Evolutionary conservation across 371 early-diverging fungal species (phyloP), one percentile per base, ranked within the genome.

Genomic region (Mortierella polycephala): DNA sequence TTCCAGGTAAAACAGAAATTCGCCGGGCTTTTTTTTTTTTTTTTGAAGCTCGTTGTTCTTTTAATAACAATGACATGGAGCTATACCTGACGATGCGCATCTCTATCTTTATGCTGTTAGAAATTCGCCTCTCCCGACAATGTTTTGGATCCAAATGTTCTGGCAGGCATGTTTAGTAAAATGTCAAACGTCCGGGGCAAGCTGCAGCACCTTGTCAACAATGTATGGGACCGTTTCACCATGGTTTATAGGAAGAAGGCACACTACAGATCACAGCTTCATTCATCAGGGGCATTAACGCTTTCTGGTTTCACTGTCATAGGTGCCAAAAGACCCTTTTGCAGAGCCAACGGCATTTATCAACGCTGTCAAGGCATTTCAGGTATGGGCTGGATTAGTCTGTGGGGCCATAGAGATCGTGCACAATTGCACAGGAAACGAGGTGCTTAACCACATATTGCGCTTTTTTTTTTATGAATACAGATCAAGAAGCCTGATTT

Each of bases 311-410:
- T 40, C 46, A 50, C 18, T 59, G 23, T 7, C 69, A 76, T 71
- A 89, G 50, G 83, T 89, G 7, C 81, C 77, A 23, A 91, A 91
- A 69, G 90, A 91, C 59, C 91, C 91, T 10, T 89, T 91, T 69
- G 69, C 80, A 1, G 91, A 91, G n/a, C 84, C 84, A 7, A 86
- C 83, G 20, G 58, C 76, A 2, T 88, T 91, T 68, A 61, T 85
- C 13, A 77, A 52, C 18, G 87, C 86, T 18, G 85, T 91, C 53
- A 85, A 77, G 45, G 82, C 85, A 46, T 89, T 86, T 69, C 90
- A 91, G 83, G 88, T 85, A 50, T 13, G 57, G 16, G 39, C 2
- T 20, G 8, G 8, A 13, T 41, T 9, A 3, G 20, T 54, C 12
- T 0, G 30, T 11, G 1, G 7, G 39, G 12, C 5, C 10, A 2